phyloP scores from a whole-genome alignment of 1,284 basidiomycete genomes.

The Inonotus hispidus region DNA sequence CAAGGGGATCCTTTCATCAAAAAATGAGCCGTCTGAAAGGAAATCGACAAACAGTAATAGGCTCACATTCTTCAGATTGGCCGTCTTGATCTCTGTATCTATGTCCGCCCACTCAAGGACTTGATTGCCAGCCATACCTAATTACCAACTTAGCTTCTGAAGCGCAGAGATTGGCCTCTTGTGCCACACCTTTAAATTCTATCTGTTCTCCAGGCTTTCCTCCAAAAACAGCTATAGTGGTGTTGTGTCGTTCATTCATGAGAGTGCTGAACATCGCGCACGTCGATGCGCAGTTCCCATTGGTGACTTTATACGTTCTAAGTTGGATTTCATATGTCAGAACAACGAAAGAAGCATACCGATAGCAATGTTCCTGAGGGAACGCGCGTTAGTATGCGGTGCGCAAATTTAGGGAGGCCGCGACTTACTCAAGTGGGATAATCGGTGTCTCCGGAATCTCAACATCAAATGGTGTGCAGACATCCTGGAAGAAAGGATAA shows the following conservation, averaged over 20 bases:
- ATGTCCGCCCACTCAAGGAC: conserved; percentile 60
- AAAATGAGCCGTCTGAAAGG: neutral
- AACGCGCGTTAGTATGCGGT: neutral
- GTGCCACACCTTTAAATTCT: conserved; percentile 48
- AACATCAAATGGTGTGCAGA: conserved; percentile 36
- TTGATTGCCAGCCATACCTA: conserved; percentile 62
- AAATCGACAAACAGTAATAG: neutral
- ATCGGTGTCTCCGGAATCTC: conserved; percentile 44
- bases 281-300: conserved; percentile 56
- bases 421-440: conserved; percentile 44
- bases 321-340: neutral
- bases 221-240: conserved; percentile 55
- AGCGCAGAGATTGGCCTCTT: neutral
- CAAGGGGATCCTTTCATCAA: conserved; percentile 46
- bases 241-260: conserved; percentile 54
- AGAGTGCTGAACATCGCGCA: conserved; percentile 61
- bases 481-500: conserved; percentile 26
- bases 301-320: conserved; percentile 28
- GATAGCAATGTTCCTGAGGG: conserved; percentile 45
- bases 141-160: neutral
- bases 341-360: conserved; percentile 29
- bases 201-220: conserved; percentile 48
- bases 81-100: conserved; percentile 60
- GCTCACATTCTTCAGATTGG: conserved; percentile 49
- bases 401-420: neutral